phyloP scores from a whole-genome alignment of 176 grass and related monocot species.

The Carex myosuroides region DNA sequence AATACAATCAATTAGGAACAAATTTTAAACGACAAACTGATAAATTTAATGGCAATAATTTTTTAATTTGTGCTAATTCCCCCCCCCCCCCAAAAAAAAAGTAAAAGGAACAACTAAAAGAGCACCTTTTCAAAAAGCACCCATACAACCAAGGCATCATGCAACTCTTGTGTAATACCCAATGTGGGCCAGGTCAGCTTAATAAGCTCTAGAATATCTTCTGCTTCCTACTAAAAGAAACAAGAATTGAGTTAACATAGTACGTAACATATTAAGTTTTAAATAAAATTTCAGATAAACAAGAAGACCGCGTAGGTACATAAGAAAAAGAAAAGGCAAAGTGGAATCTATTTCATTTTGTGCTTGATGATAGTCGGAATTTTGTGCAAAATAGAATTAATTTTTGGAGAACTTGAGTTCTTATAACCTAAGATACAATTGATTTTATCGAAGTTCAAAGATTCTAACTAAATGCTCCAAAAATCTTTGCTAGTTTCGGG shows the following conservation, averaged over 20 bases:
- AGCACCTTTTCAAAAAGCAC: slow-evolving; percentile 72
- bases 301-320: background rate
- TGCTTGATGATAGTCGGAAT: background rate
- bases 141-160: slow-evolving; percentile 59
- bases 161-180: slow-evolving; percentile 70
- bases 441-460: background rate
- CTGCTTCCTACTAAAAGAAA: slow-evolving; percentile 59
- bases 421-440: background rate
- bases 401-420: background rate
- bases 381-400: slow-evolving; percentile 4
- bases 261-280: slow-evolving; percentile 21
- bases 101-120: slow-evolving; percentile 6
- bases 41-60: slow-evolving; percentile 10
- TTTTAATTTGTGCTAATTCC: background rate
- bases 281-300: slow-evolving; percentile 13
- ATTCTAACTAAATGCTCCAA: background rate
- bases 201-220: slow-evolving; percentile 67
- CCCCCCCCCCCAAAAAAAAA: background rate
- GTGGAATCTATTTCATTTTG: background rate
- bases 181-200: slow-evolving; percentile 67
- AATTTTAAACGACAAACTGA: background rate
- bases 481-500: background rate
- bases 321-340: background rate
- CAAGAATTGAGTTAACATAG: slow-evolving; percentile 25
- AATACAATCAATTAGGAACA: slow-evolving; percentile 30